Percentiles rank a stretch among this genome's conserved stretches.
Conservation (phyloP, 164 flowering plant genomes). For the Berberis vulgaris region DNA sequence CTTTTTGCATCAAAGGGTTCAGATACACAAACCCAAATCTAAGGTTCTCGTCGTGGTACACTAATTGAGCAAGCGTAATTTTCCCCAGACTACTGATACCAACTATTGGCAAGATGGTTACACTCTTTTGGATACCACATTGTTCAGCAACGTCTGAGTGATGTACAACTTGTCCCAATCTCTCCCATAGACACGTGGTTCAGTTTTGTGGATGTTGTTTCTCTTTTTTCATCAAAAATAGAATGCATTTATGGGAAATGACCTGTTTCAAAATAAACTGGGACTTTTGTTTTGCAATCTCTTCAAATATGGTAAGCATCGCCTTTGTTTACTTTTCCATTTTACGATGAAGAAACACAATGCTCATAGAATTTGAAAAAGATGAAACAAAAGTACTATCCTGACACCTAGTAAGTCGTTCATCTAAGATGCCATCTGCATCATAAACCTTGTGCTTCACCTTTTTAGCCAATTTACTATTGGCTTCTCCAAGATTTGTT, state of each 20-base stretch:
- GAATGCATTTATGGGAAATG: background rate
- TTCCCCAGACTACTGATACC: slow-evolving; percentile 6
- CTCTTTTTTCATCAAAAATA: background rate
- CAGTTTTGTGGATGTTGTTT: background rate
- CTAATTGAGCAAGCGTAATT: slow-evolving; percentile 1
- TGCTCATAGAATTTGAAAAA: background rate
- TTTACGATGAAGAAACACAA: background rate
- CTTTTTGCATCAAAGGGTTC: background rate
- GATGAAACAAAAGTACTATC: background rate
- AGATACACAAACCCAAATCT: background rate
- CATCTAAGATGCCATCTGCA: slow-evolving; percentile 2
- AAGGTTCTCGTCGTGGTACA: background rate
- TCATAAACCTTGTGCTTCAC: background rate
- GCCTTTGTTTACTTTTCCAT: background rate
- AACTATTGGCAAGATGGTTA: background rate
- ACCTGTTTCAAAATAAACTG: background rate
- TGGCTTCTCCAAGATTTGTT: background rate
- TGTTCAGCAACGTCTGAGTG: background rate
- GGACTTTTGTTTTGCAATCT: slow-evolving; percentile 1
- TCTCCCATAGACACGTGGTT: background rate
- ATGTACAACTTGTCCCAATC: background rate
- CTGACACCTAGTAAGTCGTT: background rate
- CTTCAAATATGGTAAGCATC: background rate
- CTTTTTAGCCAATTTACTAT: background rate
- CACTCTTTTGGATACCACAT: background rate